Conservation (phyloP, 805 yeast species). For the Hanseniaspora guilliermondii region DNA sequence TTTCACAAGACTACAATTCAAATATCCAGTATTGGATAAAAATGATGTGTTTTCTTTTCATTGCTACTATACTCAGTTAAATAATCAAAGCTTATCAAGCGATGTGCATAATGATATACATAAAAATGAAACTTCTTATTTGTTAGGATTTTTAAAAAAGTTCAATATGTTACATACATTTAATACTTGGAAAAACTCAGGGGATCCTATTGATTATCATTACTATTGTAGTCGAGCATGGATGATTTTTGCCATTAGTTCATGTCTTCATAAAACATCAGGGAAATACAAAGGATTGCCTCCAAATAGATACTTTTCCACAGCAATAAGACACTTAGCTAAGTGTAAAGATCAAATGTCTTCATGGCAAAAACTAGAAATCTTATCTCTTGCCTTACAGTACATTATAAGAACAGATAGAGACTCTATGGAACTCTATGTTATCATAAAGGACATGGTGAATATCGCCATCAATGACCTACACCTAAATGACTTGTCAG, state of each 20-base stretch:
- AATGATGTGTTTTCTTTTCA: slow-evolving; percentile 40
- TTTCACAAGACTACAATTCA: slow-evolving; percentile 43
- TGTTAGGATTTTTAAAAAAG: neutral
- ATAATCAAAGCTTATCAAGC: slow-evolving; percentile 21
- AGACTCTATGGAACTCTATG: slow-evolving; percentile 43
- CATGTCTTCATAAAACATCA: slow-evolving; percentile 42
- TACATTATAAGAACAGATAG: slow-evolving; percentile 50
- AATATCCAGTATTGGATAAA: slow-evolving; percentile 45
- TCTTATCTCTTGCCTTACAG: slow-evolving; percentile 39
- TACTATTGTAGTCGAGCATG: slow-evolving; percentile 46
- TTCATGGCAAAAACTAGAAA: slow-evolving; percentile 39
- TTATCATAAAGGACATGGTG: slow-evolving; percentile 43
- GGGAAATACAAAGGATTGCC: slow-evolving; percentile 45
- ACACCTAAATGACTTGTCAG: slow-evolving; percentile 18
- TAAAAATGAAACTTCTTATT: neutral
- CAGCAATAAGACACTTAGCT: slow-evolving; percentile 46
- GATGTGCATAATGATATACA: neutral
- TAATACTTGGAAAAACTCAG: slow-evolving; percentile 25
- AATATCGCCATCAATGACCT: slow-evolving; percentile 29
- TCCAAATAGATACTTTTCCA: slow-evolving; percentile 45
- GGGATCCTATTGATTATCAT: slow-evolving; percentile 33
- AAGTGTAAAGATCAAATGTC: slow-evolving; percentile 32
- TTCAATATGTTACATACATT: neutral
- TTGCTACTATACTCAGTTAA: slow-evolving; percentile 34
- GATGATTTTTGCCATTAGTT: slow-evolving; percentile 41